Evolutionary conservation across 78 protist genomes (phyloP).

Genomic region (Protostelium mycophagum): DNA sequence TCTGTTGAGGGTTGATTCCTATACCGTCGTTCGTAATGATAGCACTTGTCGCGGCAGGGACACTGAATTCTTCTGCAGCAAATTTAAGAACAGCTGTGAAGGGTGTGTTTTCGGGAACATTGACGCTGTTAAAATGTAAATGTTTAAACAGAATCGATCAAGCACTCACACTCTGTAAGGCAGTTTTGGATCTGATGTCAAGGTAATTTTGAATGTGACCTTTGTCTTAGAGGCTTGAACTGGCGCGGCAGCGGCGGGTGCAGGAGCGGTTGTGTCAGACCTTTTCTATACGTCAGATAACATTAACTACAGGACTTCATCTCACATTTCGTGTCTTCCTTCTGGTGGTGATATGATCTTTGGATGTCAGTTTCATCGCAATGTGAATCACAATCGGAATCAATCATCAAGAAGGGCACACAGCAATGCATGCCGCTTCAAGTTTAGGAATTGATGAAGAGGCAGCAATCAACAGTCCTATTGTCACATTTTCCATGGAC

Average conservation of each 20-base stretch:
- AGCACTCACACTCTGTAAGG: slow-evolving; percentile 65
- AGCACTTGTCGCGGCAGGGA: slow-evolving; percentile 42
- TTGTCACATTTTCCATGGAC: not conserved
- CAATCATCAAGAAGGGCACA: too few relatives aligned
- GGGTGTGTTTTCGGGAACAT: slow-evolving; percentile 77
- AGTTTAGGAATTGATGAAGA: too few relatives aligned
- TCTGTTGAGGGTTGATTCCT: slow-evolving; percentile 81
- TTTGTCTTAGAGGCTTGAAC: not conserved
- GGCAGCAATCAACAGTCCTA: too few relatives aligned
- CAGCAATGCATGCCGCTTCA: too few relatives aligned
- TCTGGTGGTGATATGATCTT: too few relatives aligned
- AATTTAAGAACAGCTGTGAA: slow-evolving; percentile 77
- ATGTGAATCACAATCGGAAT: too few relatives aligned
- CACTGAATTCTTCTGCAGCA: slow-evolving; percentile 74
- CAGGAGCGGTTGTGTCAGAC: not conserved
- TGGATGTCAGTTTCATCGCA: too few relatives aligned
- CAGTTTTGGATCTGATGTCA: slow-evolving; percentile 77
- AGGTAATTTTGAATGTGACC: slow-evolving; percentile 70
- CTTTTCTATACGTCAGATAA: too few relatives aligned
- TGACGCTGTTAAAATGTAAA: slow-evolving; percentile 25
- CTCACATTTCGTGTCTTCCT: too few relatives aligned
- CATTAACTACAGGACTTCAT: too few relatives aligned
- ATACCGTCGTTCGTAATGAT: slow-evolving; percentile 74
- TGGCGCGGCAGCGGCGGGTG: not conserved
- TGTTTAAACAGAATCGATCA: too few relatives aligned